A percentile compares a stretch with the other conserved stretches of the same genome.
These are phyloP conservation scores for Monosporascus sp. DNA, from an alignment of 2,329 filamentous ascomycete species.

Conservation along the genomic window DNA sequence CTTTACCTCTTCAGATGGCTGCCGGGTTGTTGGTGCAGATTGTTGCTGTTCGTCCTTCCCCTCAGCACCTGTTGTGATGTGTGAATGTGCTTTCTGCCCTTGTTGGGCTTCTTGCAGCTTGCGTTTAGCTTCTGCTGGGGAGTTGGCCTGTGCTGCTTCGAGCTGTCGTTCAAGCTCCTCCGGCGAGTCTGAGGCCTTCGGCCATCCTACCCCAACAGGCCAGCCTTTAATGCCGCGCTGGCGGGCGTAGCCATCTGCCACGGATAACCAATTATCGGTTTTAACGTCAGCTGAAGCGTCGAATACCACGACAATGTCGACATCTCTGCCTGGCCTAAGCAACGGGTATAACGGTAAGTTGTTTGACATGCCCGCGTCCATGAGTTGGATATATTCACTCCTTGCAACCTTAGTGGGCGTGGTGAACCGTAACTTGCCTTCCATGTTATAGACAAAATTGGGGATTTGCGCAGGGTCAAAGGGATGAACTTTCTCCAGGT, in stretches of 20 bases:
- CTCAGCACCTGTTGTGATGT: constrained; percentile 20
- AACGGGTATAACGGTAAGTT: constrained; percentile 95
- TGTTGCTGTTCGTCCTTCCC: constrained; percentile 11
- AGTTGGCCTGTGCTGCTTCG: constrained; percentile 58
- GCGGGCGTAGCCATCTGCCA: constrained; percentile 85
- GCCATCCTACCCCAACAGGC: constrained; percentile 95
- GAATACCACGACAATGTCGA: constrained; percentile 88
- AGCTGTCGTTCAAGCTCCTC: constrained; percentile 60
- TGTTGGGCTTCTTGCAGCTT: constrained; percentile 58
- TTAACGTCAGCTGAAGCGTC: constrained; percentile 91
- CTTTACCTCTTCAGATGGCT: constrained; percentile 27
- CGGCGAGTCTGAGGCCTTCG: constrained; percentile 53
- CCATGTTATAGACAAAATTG: constrained; percentile 82
- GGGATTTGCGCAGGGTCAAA: constrained; percentile 88
- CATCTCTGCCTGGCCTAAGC: constrained; percentile 77
- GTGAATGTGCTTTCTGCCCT: constrained; percentile 30
- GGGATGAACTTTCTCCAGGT: constrained; percentile 86
- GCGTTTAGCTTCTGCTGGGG: constrained; percentile 52
- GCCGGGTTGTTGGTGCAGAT: constrained; percentile 11
- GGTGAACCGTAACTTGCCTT: constrained; percentile 65
- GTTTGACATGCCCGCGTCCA: constrained; percentile 99
- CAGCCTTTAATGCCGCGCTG: constrained; percentile 90
- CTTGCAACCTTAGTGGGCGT: constrained; percentile 73
- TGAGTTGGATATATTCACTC: constrained; percentile 69
- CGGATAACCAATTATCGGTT: constrained; percentile 92